Evolutionary conservation across 2,329 filamentous ascomycete genomes (phyloP).

Genomic region (Dothidotthia symphoricarpi): DNA sequence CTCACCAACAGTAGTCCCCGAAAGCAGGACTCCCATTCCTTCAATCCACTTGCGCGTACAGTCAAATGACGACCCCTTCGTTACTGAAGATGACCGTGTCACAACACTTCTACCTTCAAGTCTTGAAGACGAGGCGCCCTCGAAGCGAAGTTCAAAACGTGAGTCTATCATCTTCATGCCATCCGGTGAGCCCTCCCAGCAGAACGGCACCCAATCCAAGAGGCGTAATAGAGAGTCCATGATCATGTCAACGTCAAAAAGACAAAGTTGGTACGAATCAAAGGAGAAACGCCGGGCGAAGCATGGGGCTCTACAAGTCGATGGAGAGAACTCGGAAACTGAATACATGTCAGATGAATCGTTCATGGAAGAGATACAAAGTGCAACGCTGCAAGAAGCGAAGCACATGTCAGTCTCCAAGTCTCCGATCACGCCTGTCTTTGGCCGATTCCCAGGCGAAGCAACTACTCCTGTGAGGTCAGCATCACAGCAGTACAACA

Average conservation of each 20-base stretch:
- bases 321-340: slow-evolving; percentile 43
- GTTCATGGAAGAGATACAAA: slow-evolving; percentile 80
- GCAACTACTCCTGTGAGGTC: slow-evolving; percentile 29
- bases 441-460: slow-evolving; percentile 41
- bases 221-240: slow-evolving; percentile 32
- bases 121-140: slow-evolving; percentile 13
- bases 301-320: slow-evolving; percentile 42
- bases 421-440: slow-evolving; percentile 72
- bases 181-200: slow-evolving; percentile 13
- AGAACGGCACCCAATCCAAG: slow-evolving; percentile 18
- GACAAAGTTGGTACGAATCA: slow-evolving; percentile 28
- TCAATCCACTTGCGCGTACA: slow-evolving; percentile 20
- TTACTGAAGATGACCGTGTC: slow-evolving; percentile 13
- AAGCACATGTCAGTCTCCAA: slow-evolving; percentile 70
- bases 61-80: slow-evolving; percentile 11
- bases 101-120: slow-evolving; percentile 18
- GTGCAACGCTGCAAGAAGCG: slow-evolving; percentile 79
- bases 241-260: slow-evolving; percentile 21
- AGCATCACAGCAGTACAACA: slow-evolving; percentile 40
- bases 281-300: slow-evolving; percentile 43
- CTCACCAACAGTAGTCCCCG: slow-evolving; percentile 37
- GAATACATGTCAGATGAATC: slow-evolving; percentile 71
- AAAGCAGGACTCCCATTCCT: slow-evolving; percentile 26
- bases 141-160: slow-evolving; percentile 29
- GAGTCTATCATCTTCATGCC: slow-evolving; percentile 36